Conservation (phyloP, 2,329 filamentous ascomycete genomes). For the Oidium heveae region DNA sequence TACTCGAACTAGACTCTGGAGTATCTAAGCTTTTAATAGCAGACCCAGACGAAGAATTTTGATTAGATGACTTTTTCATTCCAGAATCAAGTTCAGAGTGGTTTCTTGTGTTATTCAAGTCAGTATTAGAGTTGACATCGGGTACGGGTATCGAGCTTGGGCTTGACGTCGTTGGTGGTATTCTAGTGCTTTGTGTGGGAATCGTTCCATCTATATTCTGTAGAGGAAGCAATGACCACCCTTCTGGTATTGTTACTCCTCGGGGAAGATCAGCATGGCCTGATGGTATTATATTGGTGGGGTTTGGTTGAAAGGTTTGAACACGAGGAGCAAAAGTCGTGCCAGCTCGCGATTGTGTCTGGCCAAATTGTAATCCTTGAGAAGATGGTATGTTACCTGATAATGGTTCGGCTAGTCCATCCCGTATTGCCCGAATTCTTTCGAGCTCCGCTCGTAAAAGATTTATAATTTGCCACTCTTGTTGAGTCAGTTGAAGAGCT, state of each 20-base stretch:
- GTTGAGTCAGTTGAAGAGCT: constrained; percentile 33
- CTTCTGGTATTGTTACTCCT: constrained; percentile 35
- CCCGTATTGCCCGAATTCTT: constrained; percentile 25
- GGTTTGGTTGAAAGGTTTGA: constrained; percentile 12
- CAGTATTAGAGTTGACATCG: background rate
- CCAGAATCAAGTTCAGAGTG: background rate
- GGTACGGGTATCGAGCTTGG: no score
- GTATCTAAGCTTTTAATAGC: background rate
- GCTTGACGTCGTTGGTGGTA: background rate
- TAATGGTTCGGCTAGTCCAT: constrained; percentile 6
- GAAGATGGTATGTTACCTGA: constrained; percentile 11
- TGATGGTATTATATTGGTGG: constrained; percentile 27
- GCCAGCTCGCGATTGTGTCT: background rate
- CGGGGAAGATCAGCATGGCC: constrained; percentile 36
- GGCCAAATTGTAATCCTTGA: constrained; percentile 3
- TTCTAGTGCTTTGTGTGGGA: background rate
- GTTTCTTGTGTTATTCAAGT: background rate
- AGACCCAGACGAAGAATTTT: background rate
- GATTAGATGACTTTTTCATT: background rate
- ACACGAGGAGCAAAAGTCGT: constrained; percentile 1
- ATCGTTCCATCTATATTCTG: constrained; percentile 18
- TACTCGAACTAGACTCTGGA: background rate
- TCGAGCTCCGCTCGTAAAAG: constrained; percentile 41
- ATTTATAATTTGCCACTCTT: constrained; percentile 44
- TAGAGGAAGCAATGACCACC: constrained; percentile 38